Base-by-base conservation (phyloP, 1,284 basidiomycete species). In the Apiotrichum mycotoxinovorans region DNA sequence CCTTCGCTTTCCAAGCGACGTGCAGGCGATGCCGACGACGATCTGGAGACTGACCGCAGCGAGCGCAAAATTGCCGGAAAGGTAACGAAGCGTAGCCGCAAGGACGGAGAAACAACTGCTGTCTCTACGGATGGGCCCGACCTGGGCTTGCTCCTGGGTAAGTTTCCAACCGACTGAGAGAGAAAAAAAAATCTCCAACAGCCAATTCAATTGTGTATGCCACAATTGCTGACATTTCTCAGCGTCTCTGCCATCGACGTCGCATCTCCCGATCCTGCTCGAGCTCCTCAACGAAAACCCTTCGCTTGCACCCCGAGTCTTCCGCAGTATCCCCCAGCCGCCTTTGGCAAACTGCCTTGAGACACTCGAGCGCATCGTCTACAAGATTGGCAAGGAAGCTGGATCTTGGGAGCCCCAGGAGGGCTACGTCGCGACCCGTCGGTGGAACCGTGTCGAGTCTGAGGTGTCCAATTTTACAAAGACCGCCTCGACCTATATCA, bases 141-240 rank as follows among this genome's bases (percentile, higher is more conserved):
- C 52, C 57, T 72, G 12, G 74, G 73, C 2, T 57, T 76, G 2
- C 54, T 76, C 43, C 64, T 76, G 10, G 71, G 74, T 76, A 51
- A 56, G 71, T 65, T 22, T 20, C 15, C 17, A 14, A 20, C 2
- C 9, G n/a, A n/a, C n/a, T n/a, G n/a, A n/a, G n/a, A n/a, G n/a
- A n/a, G n/a, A n/a, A n/a, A n/a, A n/a, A n/a, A n/a, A n/a, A n/a
- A n/a, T n/a, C n/a, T n/a, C n/a, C n/a, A n/a, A n/a, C n/a, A n/a
- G n/a, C n/a, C n/a, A n/a, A n/a, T n/a, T n/a, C n/a, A n/a, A n/a
- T n/a, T n/a, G n/a, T n/a, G n/a, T n/a, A n/a, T n/a, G n/a, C n/a
- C n/a, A n/a, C n/a, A 5, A n/a, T n/a, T 8, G 46, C 53, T 56
- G 30, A 52, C 53, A 18, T 12, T 9, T 17, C 40, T 8, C 51